phyloP scores from a whole-genome alignment of 1,284 basidiomycete species.

The Apiotrichum sp. region DNA sequence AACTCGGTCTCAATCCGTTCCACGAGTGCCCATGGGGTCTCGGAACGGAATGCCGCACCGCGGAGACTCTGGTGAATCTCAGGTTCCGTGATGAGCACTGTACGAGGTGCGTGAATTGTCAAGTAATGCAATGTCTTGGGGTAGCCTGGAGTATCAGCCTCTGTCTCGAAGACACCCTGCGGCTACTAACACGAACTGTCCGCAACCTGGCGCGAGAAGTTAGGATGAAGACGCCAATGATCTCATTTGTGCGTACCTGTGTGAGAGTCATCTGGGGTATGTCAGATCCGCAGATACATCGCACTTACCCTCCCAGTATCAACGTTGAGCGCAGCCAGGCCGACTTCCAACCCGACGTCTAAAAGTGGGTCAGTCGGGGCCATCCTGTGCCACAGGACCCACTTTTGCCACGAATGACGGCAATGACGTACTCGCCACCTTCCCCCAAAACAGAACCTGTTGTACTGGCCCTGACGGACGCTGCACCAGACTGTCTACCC shows the following conservation, averaged over 20 bases:
- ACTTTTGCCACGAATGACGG: conserved; percentile 25
- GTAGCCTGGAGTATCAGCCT: conserved; percentile 51
- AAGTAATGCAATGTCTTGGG: conserved; percentile 82
- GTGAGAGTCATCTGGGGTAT: conserved; percentile 7
- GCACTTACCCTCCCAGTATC: conserved; percentile 65
- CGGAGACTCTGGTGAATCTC: not conserved
- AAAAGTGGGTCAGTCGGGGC: not conserved
- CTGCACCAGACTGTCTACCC: not conserved
- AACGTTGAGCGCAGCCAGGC: conserved; percentile 73
- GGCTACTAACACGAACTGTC: conserved; percentile 58
- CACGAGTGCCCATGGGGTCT: conserved; percentile 52
- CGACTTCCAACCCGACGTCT: conserved; percentile 60
- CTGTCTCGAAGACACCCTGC: not conserved
- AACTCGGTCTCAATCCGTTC: conserved; percentile 70
- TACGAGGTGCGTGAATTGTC: conserved; percentile 62
- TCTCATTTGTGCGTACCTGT: conserved; percentile 16
- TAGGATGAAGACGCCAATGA: no score
- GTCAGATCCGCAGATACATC: not conserved
- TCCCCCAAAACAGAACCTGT: conserved; percentile 2
- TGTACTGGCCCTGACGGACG: conserved; percentile 1
- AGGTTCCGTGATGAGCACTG: conserved; percentile 67
- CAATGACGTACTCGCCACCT: conserved; percentile 22
- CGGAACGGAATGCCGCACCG: no score
- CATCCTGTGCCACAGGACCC: not conserved
- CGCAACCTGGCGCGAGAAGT: conserved; percentile 54